These are phyloP conservation scores for Aspergillus quadrilineatus DNA, from an alignment of 2,329 filamentous ascomycete species.

Conservation along the genomic window DNA sequence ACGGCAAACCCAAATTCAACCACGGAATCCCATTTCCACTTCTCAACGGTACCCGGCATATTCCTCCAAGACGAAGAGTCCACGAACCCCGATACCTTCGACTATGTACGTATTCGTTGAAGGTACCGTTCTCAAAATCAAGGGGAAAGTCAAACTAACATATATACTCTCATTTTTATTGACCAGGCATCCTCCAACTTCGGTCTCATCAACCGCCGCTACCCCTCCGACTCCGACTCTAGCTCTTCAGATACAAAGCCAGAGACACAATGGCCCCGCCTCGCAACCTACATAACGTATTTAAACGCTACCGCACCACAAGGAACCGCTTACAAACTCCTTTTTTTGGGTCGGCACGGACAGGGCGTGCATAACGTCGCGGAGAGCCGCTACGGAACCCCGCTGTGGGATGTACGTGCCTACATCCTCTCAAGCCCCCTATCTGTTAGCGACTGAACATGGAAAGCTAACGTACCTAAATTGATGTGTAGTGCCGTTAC, in stretches of 20 bases:
- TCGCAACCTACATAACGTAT: constrained; percentile 47
- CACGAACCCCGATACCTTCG: constrained; percentile 49
- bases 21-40: constrained; percentile 29
- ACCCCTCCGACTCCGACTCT: constrained; percentile 40
- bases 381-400: constrained; percentile 57
- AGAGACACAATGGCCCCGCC: constrained; percentile 56
- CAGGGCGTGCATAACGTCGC: constrained; percentile 63
- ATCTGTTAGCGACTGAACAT: not conserved
- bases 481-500: constrained; percentile 53
- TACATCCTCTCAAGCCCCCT: not conserved
- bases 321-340: constrained; percentile 52
- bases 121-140: no score
- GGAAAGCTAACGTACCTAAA: not conserved
- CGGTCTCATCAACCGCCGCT: constrained; percentile 49
- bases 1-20: constrained; percentile 20
- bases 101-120: constrained; percentile 44
- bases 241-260: constrained; percentile 20
- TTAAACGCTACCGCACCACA: constrained; percentile 44
- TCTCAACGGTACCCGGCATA: constrained; percentile 47
- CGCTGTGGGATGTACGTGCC: constrained; percentile 56
- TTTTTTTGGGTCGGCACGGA: constrained; percentile 62
- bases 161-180: not conserved
- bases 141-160: no score
- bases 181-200: constrained; percentile 45
- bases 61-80: constrained; percentile 53